Base-by-base conservation (phyloP, 116 monocot species). In the Dioscorea cayenensis region DNA sequence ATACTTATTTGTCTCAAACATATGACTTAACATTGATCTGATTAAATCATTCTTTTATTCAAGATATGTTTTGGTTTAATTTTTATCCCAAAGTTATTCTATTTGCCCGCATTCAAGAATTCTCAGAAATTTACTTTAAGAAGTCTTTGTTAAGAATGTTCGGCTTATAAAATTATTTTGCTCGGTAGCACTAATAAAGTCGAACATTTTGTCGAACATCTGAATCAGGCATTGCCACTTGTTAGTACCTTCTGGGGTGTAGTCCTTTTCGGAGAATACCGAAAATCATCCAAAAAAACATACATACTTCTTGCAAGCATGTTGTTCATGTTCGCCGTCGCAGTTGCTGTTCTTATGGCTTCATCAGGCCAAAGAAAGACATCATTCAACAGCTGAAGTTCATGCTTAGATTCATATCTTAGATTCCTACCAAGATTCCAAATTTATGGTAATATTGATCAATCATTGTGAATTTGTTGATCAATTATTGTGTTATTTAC, bases 181-280 rank as follows among this genome's bases (percentile, higher is more conserved):
- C 43, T 43, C 11, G 43, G 4, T 43, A 6, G 12, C 11, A 1
- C 43, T 10, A 43, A 36, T n/a, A 19, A 18, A 5, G 7, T 28
- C 12, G 9, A 17, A 35, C 36, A 17, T 27, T 60, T 17, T 50
- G 16, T 64, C 28, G 22, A 20, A 48, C 23, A 28, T 19, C 36
- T 14, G 64, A 72, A 73, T 36, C 80, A 96, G 96, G 96, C 96
- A 65, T 66, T 96, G 82, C 96, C 92, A 23, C 86, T 96, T 29
- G 92, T 96, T 7, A 92, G 87, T 76, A 96, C 96, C 11, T 96
- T 92, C 75, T 96, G 92, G 96, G 96, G 92, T 60, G 50, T 96
- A 65, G 36, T 79, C 29, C 83, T 96, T 25, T 96, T 96, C 28
- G 96, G 92, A 17, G 96, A 96, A 75, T 92, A 96, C 49, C 66